Evolutionary conservation across 345 rosid genomes (phyloP), one percentile per base, ranked within the genome.

Genomic region (Sonneratia alba): DNA sequence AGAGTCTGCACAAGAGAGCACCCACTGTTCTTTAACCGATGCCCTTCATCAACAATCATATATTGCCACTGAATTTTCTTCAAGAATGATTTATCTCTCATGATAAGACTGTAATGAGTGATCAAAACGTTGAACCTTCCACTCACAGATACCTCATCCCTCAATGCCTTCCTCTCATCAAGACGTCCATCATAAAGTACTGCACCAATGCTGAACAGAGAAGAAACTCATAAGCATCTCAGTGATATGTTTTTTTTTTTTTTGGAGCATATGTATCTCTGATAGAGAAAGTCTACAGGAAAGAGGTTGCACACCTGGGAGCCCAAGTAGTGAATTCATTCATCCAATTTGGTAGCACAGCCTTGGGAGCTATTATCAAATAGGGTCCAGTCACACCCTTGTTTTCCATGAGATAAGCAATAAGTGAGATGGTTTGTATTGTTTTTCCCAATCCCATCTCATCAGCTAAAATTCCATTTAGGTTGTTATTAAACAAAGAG

Each of bases 401-500:
- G 81, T 85, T 89, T 82, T 96, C 93, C 81, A 91, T 79, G 70
- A 96, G 91, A 84, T 96, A 89, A 1, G 98, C 97, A 76, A 96
- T 81, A 79, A 92, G 76, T 7, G 99, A 86, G 71, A 96, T 96
- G 40, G 99, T 96, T 80, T 96, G 99, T 72, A 96, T 96, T 63
- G 99, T 92, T 80, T 96, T 96, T 43, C 99, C 99, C 82, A 96
- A 76, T 55, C 99, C 99, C 99, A 96, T 96, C 87, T 96, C 99
- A 81, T 96, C 99, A 67, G 99, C 99, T 84, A 96, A 85, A 77
- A 96, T 92, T 63, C 99, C 99, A 79, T 96, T 96, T 53, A 96
- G 87, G 79, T 92, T 89, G 89, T 96, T 96, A 80, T 96, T 96
- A 80, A 86, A 96, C 79, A 96, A 82, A 69, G 99, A 96, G 45